Percentiles rank a stretch among this genome's conserved stretches.
phyloP scores from a whole-genome alignment of 75 land plant genomes.

The Ceratopteris richardii region DNA sequence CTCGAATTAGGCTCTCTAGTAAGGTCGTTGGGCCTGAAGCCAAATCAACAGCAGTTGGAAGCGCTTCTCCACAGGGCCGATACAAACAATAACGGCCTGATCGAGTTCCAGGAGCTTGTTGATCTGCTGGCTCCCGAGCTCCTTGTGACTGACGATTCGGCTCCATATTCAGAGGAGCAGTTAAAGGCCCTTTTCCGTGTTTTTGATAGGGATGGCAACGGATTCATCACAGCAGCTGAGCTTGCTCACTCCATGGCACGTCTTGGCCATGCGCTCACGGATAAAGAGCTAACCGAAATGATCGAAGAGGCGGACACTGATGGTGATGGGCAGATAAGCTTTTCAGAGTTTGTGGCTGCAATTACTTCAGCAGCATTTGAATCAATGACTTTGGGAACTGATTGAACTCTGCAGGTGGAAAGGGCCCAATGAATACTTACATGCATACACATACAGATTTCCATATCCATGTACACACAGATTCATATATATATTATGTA shows the following conservation, averaged over 20 bases:
- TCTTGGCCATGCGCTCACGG: slow-evolving; percentile 51
- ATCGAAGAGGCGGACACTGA: slow-evolving; percentile 53
- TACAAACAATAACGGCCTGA: slow-evolving; percentile 43
- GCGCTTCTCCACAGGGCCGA: slow-evolving; percentile 34
- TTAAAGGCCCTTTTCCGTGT: slow-evolving; percentile 29
- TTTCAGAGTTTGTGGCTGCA: slow-evolving; percentile 35
- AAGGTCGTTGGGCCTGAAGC: slow-evolving; percentile 46
- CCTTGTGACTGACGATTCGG: background rate
- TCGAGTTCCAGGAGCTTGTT: slow-evolving; percentile 48
- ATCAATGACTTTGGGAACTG: no score
- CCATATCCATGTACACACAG: no score
- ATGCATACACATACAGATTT: no score
- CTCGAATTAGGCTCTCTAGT: slow-evolving; percentile 50
- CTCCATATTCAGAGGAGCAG: slow-evolving; percentile 25
- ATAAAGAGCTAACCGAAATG: slow-evolving; percentile 50
- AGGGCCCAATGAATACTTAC: no score
- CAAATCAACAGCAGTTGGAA: slow-evolving; percentile 34
- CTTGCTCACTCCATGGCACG: slow-evolving; percentile 53
- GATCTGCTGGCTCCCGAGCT: slow-evolving; percentile 16
- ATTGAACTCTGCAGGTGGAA: no score
- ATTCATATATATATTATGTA: no score
- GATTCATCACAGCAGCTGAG: slow-evolving; percentile 54
- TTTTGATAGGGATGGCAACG: slow-evolving; percentile 52
- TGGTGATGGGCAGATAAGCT: slow-evolving; percentile 55
- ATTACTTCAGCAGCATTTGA: slow-evolving; percentile 25